Evolutionary conservation across 2,329 filamentous ascomycete genomes (phyloP), one percentile per base, ranked within the genome.

Genomic region (Elsinoe australis): DNA sequence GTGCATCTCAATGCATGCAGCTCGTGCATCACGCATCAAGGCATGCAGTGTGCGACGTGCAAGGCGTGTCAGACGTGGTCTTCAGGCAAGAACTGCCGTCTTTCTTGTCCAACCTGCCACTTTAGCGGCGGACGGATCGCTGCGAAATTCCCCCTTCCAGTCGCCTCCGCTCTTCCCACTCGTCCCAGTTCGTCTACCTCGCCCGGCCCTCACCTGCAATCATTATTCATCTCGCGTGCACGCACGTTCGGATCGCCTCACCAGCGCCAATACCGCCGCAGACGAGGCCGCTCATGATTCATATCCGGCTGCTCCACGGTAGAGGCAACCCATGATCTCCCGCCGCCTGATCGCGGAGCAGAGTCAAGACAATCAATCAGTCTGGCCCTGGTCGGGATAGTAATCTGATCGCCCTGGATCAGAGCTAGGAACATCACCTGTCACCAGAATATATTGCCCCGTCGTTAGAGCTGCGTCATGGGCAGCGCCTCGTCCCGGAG

Each of bases 401-500:
- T 19, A 22, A 41, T 28, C 36, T 32, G 39, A 44, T 44, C 39
- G 39, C 29, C 39, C 39, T 8, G 39, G 39, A 29, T 44, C 39
- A 29, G 39, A 44, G 28, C 28, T 44, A 41, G 36, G 36, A 41
- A 41, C 36, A 41, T 41, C 36, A 41, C 36, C 36, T 41, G 36
- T 41, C 36, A 41, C 18, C 35, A 24, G 24, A 39, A 26, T 44
- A 44, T 44, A 44, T 29, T 44, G 39, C 7, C 39, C 26, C 26
- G 39, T 31, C 39, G 26, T 29, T 44, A 17, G 26, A 44, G 39
- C 22, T 44, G 39, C 39, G 39, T 44, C 39, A 44, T 44, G 24
- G 15, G 39, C 39, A 44, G 39, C 39, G 39, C 39, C 39, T 44
- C 39, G 24, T 18, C 26, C 24, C 24, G 39, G 9, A 21, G 36